A percentile compares a stretch with the other conserved stretches of the same genome.
Evolutionary conservation across 345 rosid genomes (phyloP).

Genomic region (Lepidium africanum): DNA sequence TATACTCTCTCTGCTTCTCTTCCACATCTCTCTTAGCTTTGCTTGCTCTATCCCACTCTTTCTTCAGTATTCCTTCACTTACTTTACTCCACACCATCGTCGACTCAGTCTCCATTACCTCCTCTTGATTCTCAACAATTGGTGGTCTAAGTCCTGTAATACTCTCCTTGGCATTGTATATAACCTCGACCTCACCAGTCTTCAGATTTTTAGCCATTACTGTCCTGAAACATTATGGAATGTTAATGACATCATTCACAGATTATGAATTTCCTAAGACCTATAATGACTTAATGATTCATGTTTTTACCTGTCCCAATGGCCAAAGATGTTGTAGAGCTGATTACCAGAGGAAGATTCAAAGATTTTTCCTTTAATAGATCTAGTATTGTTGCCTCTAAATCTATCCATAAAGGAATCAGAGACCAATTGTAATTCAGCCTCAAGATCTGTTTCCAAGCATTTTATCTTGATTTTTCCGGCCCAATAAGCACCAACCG

Average conservation of each 20-base stretch:
- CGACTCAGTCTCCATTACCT: conserved; percentile 49
- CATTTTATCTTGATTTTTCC: conserved; percentile 55
- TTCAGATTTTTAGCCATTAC: conserved; percentile 45
- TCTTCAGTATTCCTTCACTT: conserved; percentile 44
- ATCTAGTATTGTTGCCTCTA: conserved; percentile 34
- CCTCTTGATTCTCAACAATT: conserved; percentile 40
- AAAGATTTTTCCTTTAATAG: conserved; percentile 55
- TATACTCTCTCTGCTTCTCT: conserved; percentile 48
- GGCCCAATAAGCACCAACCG: conserved; percentile 55
- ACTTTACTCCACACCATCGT: conserved; percentile 59
- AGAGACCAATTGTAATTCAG: conserved; percentile 53
- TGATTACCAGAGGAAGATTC: conserved; percentile 34
- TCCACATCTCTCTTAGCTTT: conserved; percentile 61
- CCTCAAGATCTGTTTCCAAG: conserved; percentile 51
- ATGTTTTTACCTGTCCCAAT: conserved; percentile 65
- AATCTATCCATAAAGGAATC: conserved; percentile 32
- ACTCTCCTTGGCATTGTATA: conserved; percentile 57
- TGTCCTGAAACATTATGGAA: conserved; percentile 30
- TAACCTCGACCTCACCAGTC: conserved; percentile 36
- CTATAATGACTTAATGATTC: neutral
- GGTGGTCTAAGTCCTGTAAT: conserved; percentile 50
- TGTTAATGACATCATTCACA: neutral
- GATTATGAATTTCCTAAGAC: neutral
- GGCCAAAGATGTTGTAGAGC: conserved; percentile 50
- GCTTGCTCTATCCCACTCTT: conserved; percentile 67